Conservation (phyloP, 2,329 filamentous ascomycete species). For the Colletotrichum salicis region DNA sequence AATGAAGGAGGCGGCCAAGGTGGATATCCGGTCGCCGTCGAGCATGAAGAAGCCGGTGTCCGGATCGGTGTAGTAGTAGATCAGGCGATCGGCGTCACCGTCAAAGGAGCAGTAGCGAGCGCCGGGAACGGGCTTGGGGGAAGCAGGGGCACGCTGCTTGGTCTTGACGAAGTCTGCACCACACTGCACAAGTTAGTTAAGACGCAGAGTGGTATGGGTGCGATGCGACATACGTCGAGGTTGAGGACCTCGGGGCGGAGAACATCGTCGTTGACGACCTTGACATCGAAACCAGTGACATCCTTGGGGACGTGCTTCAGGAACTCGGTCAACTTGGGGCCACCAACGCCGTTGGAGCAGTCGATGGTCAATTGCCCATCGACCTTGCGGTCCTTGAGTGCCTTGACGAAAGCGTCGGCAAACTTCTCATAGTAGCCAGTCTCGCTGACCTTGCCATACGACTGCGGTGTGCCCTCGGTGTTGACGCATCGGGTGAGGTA, state of each 20-base stretch:
- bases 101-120: slow-evolving; percentile 91
- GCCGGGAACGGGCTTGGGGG: slow-evolving; percentile 78
- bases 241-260: slow-evolving; percentile 91
- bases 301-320: slow-evolving; percentile 82
- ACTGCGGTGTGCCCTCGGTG: slow-evolving; percentile 85
- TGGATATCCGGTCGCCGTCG: slow-evolving; percentile 96
- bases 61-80: slow-evolving; percentile 92
- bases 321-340: slow-evolving; percentile 87
- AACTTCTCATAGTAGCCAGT: slow-evolving; percentile 96
- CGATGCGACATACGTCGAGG: slow-evolving; percentile 72
- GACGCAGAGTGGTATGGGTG: background rate
- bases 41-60: slow-evolving; percentile 89
- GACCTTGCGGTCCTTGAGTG: slow-evolving; percentile 81
- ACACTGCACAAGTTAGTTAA: slow-evolving; percentile 63
- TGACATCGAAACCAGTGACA: slow-evolving; percentile 80
- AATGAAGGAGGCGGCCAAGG: slow-evolving; percentile 92
- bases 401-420: slow-evolving; percentile 82
- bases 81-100: slow-evolving; percentile 93
- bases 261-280: slow-evolving; percentile 92
- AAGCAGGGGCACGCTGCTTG: slow-evolving; percentile 88
- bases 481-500: slow-evolving; percentile 96
- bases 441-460: slow-evolving; percentile 91
- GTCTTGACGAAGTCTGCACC: slow-evolving; percentile 99
- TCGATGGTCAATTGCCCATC: slow-evolving; percentile 84
- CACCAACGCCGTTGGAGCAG: slow-evolving; percentile 96